Evolutionary conservation across 306 rosid species (phyloP), one percentile per base, ranked within the genome.

Genomic region (Lathyrus oleraceus): DNA sequence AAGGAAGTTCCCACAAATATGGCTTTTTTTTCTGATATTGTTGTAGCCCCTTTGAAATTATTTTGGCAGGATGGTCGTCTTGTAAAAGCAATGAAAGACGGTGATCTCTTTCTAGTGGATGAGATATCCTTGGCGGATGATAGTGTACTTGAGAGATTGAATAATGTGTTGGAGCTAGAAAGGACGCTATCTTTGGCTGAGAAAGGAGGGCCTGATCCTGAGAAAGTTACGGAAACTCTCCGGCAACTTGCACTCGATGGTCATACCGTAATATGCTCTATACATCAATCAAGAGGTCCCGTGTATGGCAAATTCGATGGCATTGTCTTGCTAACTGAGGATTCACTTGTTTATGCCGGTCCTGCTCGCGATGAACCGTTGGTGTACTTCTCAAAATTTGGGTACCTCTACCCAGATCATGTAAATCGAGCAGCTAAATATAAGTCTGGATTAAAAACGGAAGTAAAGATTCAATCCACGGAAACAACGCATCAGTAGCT

Each of bases 71-170:
- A 94, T 76, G 98, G 98, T 56, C 96, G 97, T 39, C 92, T 94
- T 70, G 87, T 94, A 52, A 81, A 78, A 74, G 97, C 98, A 74
- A 94, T 94, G 98, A 84, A 63, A 78, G 81, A 81, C 11, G 98
- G 97, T 71, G 95, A 94, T 73, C 86, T 88, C 35, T 88, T 94
- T 79, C 94, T 94, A 23, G 86, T 87, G 42, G 98, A 94, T 84
- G 98, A 94, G 79, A 90, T 94, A 78, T 90, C 96, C 39, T 85
- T 94, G 88, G 97, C 98, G 43, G 97, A 94, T 84, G 98, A 94
- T 83, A 94, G 98, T 60, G 98, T 94, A 42, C 97, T 94, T 40
- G 98, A 94, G 83, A 90, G 98, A 80, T 73, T 94, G 84, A 94
- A 94, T 70, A 94, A 96, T 69, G 98, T 88, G 61, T 73, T 94